phyloP scores from a whole-genome alignment of 257 asterid species.

The Nicotiana undulata region DNA sequence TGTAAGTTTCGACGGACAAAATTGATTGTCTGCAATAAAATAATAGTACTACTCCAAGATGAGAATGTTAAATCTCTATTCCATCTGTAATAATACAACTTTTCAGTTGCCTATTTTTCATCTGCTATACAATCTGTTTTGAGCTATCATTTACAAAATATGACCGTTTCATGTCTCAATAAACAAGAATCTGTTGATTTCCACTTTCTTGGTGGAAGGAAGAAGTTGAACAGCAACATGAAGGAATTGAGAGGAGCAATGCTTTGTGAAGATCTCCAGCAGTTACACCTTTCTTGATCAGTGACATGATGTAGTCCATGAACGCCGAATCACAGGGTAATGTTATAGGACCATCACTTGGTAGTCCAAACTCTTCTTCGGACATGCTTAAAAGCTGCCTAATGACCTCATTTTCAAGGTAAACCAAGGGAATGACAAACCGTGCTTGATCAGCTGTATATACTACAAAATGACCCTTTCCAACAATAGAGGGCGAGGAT shows the following conservation, averaged over 20 bases:
- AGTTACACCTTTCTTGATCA: no score
- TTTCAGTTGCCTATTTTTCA: neutral
- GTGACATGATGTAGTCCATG: no score
- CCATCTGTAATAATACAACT: neutral
- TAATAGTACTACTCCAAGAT: neutral
- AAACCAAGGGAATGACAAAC: constrained; percentile 19
- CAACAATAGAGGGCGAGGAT: neutral
- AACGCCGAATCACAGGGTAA: no score
- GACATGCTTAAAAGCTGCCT: constrained; percentile 22
- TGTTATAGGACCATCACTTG: neutral
- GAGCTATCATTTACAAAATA: neutral
- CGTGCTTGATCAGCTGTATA: constrained; percentile 24
- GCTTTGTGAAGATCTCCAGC: no score
- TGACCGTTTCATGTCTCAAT: neutral
- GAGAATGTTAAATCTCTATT: neutral
- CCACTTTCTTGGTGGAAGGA: neutral
- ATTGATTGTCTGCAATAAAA: no score
- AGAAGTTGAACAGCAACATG: neutral
- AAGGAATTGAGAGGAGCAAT: constrained; percentile 4
- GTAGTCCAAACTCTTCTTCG: constrained; percentile 13
- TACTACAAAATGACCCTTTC: constrained; percentile 33
- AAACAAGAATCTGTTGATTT: neutral
- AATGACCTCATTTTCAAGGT: constrained; percentile 17
- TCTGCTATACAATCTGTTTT: neutral
- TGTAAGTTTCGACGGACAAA: no score